Percentiles rank a stretch among this genome's conserved stretches.
These are phyloP conservation scores for Piromyces finnis DNA, from an alignment of 192 early-diverging fungal species.

Conservation along the genomic window DNA sequence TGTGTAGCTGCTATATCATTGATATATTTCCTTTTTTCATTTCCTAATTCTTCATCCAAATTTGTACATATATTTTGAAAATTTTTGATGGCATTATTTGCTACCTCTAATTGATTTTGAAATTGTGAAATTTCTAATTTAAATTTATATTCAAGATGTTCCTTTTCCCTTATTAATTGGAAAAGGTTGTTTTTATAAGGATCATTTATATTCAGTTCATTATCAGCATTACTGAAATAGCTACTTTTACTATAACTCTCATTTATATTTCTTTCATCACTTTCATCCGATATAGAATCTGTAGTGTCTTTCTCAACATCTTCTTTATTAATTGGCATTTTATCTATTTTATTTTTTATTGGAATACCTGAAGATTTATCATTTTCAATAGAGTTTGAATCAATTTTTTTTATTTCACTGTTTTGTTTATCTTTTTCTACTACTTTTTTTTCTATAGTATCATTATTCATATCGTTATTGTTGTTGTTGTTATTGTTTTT, in stretches of 20 bases:
- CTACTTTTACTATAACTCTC: neutral
- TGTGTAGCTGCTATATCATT: neutral
- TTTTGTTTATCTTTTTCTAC: too few relatives aligned
- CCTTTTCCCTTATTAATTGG: neutral
- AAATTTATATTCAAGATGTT: neutral
- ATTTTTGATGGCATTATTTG: neutral
- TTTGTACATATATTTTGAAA: neutral
- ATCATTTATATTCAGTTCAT: neutral
- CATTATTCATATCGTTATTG: neutral
- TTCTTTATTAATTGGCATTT: too few relatives aligned
- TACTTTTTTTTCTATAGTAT: too few relatives aligned
- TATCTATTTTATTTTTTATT: too few relatives aligned
- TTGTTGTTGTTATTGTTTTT: neutral
- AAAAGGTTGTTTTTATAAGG: neutral
- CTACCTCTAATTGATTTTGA: neutral
- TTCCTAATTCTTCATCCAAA: neutral
- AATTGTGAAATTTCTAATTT: neutral
- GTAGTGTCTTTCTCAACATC: too few relatives aligned
- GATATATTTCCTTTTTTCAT: neutral
- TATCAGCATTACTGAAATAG: neutral
- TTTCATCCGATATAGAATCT: too few relatives aligned
- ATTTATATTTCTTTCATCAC: neutral
- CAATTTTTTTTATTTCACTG: too few relatives aligned
- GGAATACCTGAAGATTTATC: too few relatives aligned
- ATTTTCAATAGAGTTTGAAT: too few relatives aligned